Conservation (phyloP, 2,329 filamentous ascomycete genomes). For the Sordariomycetes sp. region DNA sequence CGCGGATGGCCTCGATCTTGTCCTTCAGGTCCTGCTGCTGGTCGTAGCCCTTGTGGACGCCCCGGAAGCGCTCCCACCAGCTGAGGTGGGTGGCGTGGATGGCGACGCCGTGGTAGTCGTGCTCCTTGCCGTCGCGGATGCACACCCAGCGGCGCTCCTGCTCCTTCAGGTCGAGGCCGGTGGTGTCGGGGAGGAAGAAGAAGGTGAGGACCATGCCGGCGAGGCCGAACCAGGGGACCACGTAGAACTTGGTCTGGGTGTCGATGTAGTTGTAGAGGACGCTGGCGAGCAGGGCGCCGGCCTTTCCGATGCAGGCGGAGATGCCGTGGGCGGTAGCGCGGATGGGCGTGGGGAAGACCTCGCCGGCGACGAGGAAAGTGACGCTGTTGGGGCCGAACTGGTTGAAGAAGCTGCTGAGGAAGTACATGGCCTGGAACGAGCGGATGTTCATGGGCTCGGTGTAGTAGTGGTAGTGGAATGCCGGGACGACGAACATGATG, state of each 20-base stretch:
- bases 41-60: constrained; percentile 73
- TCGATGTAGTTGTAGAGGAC: constrained; percentile 94
- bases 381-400: constrained; percentile 96
- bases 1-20: constrained; percentile 73
- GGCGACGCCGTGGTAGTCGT: constrained; percentile 88
- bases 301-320: constrained; percentile 83
- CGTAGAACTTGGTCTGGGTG: constrained; percentile 73
- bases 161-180: constrained; percentile 91
- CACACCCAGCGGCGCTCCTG: constrained; percentile 90
- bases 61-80: constrained; percentile 73
- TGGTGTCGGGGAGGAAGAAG: constrained; percentile 91
- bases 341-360: constrained; percentile 91
- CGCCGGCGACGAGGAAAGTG: constrained; percentile 90
- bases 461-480: constrained; percentile 82
- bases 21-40: constrained; percentile 71
- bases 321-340: constrained; percentile 91
- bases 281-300: constrained; percentile 76
- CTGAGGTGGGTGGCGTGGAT: constrained; percentile 84
- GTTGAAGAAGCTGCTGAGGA: constrained; percentile 96
- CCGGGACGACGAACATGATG: constrained; percentile 84
- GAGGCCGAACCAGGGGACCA: constrained; percentile 93
- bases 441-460: constrained; percentile 60
- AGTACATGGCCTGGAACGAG: constrained; percentile 97
- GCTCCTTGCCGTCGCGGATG: constrained; percentile 64
- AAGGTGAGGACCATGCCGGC: constrained; percentile 73